Percentiles rank a stretch among this genome's conserved stretches.
These are phyloP conservation scores for Annulohypoxylon moriforme DNA, from an alignment of 495 filamentous ascomycete species.

Conservation along the genomic window DNA sequence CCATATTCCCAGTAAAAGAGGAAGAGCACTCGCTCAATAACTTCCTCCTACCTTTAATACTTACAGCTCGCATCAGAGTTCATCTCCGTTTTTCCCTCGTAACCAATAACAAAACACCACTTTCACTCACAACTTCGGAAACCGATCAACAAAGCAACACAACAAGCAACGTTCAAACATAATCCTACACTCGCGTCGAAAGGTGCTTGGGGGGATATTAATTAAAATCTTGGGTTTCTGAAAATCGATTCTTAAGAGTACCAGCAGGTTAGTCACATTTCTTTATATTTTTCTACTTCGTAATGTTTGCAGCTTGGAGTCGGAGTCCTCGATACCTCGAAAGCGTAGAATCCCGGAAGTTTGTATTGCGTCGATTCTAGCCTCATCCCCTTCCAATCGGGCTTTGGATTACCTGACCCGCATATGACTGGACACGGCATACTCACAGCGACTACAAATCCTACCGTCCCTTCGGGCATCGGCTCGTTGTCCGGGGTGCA, in stretches of 20 bases:
- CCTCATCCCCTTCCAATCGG: constrained; percentile 11
- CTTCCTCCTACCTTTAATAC: constrained; percentile 53
- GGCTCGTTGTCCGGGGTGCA: constrained; percentile 1
- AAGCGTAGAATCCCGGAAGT: not conserved
- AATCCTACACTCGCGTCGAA: constrained; percentile 8
- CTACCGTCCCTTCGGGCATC: constrained; percentile 1
- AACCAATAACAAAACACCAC: constrained; percentile 29
- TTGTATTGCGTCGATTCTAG: not conserved
- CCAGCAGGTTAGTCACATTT: constrained; percentile 33
- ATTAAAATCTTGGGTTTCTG: constrained; percentile 35
- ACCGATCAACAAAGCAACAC: constrained; percentile 47
- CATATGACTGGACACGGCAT: constrained; percentile 28
- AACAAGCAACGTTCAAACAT: constrained; percentile 25
- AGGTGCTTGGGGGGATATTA: constrained; percentile 17
- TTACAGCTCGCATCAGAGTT: constrained; percentile 22
- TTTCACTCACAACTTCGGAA: constrained; percentile 42
- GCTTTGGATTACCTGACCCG: constrained; percentile 15
- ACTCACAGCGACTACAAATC: constrained; percentile 4
- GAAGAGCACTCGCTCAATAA: constrained; percentile 54
- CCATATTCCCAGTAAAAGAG: constrained; percentile 60
- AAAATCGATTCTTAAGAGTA: constrained; percentile 38
- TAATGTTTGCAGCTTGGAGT: not conserved
- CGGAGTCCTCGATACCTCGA: not conserved
- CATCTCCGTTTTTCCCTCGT: constrained; percentile 38
- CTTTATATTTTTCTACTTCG: constrained; percentile 11